Percentiles rank a stretch among this genome's conserved stretches.
These are phyloP conservation scores for Allium sativum DNA, from an alignment of 106 monocot genomes.

Conservation along the genomic window DNA sequence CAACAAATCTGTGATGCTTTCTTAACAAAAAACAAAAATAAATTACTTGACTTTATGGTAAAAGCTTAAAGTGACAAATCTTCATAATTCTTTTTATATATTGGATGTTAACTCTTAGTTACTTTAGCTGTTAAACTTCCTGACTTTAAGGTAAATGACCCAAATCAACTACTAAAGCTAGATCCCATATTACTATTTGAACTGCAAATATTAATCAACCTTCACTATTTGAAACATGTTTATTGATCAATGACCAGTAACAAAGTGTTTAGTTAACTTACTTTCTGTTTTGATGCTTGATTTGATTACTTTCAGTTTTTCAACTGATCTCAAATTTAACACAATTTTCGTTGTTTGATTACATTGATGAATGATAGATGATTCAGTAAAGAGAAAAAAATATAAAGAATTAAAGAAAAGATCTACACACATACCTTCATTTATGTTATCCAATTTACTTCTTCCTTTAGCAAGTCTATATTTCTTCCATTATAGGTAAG, in stretches of 20 bases:
- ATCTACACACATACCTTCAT: conserved; percentile 10
- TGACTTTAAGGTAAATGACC: too few species aligned
- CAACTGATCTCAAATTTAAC: neutral
- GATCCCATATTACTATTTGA: too few species aligned
- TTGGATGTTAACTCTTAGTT: too few species aligned
- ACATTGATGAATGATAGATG: neutral
- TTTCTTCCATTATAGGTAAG: conserved; percentile 31
- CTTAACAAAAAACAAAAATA: too few species aligned
- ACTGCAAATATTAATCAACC: neutral
- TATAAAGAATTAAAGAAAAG: neutral
- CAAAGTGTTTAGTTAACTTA: conserved; percentile 16
- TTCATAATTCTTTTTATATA: too few species aligned
- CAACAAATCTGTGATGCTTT: too few species aligned
- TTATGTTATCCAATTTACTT: neutral
- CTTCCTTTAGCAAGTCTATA: conserved; percentile 50
- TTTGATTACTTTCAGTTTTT: neutral
- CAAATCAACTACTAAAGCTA: too few species aligned
- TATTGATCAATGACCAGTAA: neutral
- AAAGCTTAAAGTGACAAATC: too few species aligned
- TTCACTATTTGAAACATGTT: too few species aligned
- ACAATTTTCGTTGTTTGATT: conserved; percentile 1
- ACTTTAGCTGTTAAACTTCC: too few species aligned
- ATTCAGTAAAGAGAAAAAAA: neutral
- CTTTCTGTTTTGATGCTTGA: conserved; percentile 16
- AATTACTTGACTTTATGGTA: too few species aligned